Conservation (phyloP, 805 yeast genomes). For the Ogataea henricii region DNA sequence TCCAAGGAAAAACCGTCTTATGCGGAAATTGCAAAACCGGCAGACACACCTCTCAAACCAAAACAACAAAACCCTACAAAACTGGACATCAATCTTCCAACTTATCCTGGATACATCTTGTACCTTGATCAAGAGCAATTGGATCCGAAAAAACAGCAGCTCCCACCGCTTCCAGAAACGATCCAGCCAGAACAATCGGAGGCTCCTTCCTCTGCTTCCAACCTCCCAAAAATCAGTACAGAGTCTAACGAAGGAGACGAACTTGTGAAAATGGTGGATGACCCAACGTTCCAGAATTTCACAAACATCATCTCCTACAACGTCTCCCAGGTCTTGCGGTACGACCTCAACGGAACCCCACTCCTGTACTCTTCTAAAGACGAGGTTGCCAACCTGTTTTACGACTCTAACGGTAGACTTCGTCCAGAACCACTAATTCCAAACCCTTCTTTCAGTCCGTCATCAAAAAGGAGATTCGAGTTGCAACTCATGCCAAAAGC, state of each 20-base stretch:
- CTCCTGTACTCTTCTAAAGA: constrained; percentile 69
- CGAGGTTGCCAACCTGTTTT: constrained; percentile 48
- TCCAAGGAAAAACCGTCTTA: constrained; percentile 19
- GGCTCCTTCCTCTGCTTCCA: constrained; percentile 14
- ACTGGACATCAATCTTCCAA: constrained; percentile 39
- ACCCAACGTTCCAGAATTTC: constrained; percentile 77
- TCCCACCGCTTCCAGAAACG: constrained; percentile 45
- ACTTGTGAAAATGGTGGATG: constrained; percentile 62
- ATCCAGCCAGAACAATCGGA: constrained; percentile 10
- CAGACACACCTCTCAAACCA: constrained; percentile 14
- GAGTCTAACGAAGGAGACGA: constrained; percentile 42
- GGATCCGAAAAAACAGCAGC: constrained; percentile 46
- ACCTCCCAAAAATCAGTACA: constrained; percentile 36
- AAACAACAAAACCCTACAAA: constrained; percentile 3
- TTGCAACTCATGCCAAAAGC: constrained; percentile 94
- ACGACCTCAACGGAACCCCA: constrained; percentile 79
- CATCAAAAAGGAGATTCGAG: constrained; percentile 68
- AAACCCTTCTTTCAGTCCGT: constrained; percentile 59
- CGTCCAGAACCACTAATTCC: constrained; percentile 47
- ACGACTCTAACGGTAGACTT: constrained; percentile 26
- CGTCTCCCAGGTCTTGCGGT: constrained; percentile 84
- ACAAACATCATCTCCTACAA: constrained; percentile 75
- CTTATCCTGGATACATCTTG: constrained; percentile 65
- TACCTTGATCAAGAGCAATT: constrained; percentile 74
- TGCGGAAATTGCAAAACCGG: constrained; percentile 21